These are phyloP conservation scores for Colletotrichum scovillei DNA, from an alignment of 2,329 filamentous ascomycete genomes.

Conservation along the genomic window DNA sequence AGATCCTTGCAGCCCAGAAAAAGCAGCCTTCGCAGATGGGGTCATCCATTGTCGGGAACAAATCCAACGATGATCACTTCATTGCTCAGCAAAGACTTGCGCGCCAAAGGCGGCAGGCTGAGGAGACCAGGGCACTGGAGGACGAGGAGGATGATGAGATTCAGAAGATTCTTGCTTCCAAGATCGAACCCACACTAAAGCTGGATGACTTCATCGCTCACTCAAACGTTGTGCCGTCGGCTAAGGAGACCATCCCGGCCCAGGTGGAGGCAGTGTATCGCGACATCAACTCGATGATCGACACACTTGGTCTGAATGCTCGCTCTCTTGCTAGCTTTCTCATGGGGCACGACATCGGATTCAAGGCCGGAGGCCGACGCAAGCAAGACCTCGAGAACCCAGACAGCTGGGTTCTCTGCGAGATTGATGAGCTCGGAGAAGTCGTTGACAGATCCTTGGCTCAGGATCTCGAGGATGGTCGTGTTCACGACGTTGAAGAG, in stretches of 20 bases:
- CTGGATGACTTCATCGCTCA: slow-evolving; percentile 77
- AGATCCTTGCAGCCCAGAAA: slow-evolving; percentile 57
- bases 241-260: slow-evolving; percentile 67
- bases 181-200: slow-evolving; percentile 69
- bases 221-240: slow-evolving; percentile 63
- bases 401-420: slow-evolving; percentile 79
- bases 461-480: slow-evolving; percentile 73
- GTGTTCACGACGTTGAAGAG: slow-evolving; percentile 74
- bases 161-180: slow-evolving; percentile 70
- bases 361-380: slow-evolving; percentile 64
- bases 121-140: slow-evolving; percentile 67
- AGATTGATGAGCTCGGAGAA: slow-evolving; percentile 76
- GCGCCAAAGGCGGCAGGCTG: slow-evolving; percentile 66
- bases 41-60: slow-evolving; percentile 53
- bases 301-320: slow-evolving; percentile 87
- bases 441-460: slow-evolving; percentile 74
- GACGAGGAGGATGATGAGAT: slow-evolving; percentile 79
- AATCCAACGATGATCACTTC: slow-evolving; percentile 57
- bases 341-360: slow-evolving; percentile 71
- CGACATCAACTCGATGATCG: slow-evolving; percentile 94
- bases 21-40: slow-evolving; percentile 50
- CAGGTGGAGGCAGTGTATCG: slow-evolving; percentile 78
- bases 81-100: slow-evolving; percentile 62
- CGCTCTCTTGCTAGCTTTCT: slow-evolving; percentile 74
- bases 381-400: slow-evolving; percentile 76